Percentiles rank a stretch among this genome's conserved stretches.
Evolutionary conservation across 352 stramenopile genomes (phyloP).

Genomic region (Aphanomyces stellatus): DNA sequence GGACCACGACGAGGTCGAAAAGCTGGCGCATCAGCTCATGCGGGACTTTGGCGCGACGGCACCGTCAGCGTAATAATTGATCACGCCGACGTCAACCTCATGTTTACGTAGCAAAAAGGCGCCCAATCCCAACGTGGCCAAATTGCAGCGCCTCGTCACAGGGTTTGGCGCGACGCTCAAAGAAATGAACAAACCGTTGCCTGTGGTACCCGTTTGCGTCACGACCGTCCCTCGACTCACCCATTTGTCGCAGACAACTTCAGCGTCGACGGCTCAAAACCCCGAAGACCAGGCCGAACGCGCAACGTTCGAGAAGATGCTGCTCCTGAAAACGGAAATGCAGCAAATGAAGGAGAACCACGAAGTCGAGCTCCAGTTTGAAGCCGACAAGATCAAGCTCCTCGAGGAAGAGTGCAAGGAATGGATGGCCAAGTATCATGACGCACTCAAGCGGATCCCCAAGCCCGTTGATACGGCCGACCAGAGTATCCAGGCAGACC

Average conservation of each 20-base stretch:
- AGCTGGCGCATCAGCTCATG: not conserved
- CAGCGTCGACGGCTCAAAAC: not conserved
- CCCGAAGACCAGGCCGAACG: slow-evolving; percentile 5
- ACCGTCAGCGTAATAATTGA: not conserved
- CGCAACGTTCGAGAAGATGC: slow-evolving; percentile 14
- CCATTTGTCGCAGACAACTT: not conserved
- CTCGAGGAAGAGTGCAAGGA: slow-evolving; percentile 16
- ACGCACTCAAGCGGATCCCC: slow-evolving; percentile 4
- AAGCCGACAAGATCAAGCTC: slow-evolving; percentile 8
- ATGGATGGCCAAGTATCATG: slow-evolving; percentile 5
- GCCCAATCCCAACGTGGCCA: not conserved
- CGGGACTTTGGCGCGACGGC: not conserved
- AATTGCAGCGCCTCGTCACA: not conserved
- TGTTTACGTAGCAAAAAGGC: not conserved
- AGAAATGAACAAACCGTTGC: not conserved
- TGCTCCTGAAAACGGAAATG: slow-evolving; percentile 12
- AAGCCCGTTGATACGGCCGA: not conserved
- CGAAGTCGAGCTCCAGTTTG: slow-evolving; percentile 5
- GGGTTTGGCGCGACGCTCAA: not conserved
- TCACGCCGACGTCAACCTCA: not conserved
- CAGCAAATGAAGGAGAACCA: slow-evolving; percentile 11
- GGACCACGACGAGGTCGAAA: slow-evolving; percentile 1
- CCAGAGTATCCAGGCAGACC: not conserved
- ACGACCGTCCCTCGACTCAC: not conserved
- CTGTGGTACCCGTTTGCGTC: not conserved